phyloP scores from a whole-genome alignment of 2,329 filamentous ascomycete genomes.

The Cordyceps militaris region DNA sequence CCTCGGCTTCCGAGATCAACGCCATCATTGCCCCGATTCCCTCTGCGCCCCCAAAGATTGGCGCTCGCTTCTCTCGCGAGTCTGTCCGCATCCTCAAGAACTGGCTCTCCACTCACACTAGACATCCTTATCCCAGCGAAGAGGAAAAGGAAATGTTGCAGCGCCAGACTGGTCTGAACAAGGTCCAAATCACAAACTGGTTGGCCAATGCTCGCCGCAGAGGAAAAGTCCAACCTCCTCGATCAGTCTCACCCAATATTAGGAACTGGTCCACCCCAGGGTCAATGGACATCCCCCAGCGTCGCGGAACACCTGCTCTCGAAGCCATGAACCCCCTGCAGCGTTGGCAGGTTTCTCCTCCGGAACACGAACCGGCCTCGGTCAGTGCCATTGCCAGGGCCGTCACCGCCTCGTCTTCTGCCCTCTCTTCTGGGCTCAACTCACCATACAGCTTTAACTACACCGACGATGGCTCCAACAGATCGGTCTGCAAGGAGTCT shows the following conservation, averaged over 20 bases:
- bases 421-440: conserved; percentile 46
- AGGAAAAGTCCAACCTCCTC: conserved; percentile 65
- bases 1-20: conserved; percentile 15
- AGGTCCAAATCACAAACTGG: conserved; percentile 86
- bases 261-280: conserved; percentile 49
- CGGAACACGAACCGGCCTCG: conserved; percentile 53
- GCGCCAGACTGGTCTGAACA: conserved; percentile 69
- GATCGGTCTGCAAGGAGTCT: conserved; percentile 51
- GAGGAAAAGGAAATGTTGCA: conserved; percentile 78
- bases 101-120: conserved; percentile 73
- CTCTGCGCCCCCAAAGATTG: conserved; percentile 50
- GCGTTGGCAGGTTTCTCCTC: conserved; percentile 52
- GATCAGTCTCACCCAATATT: conserved; percentile 63
- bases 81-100: conserved; percentile 74
- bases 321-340: conserved; percentile 51
- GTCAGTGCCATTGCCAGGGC: conserved; percentile 52
- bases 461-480: conserved; percentile 54
- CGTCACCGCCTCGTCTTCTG: conserved; percentile 46
- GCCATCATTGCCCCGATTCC: conserved; percentile 20
- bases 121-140: conserved; percentile 83
- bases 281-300: conserved; percentile 67
- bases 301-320: conserved; percentile 46
- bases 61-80: conserved; percentile 70
- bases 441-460: conserved; percentile 51
- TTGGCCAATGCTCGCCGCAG: conserved; percentile 81